Base-by-base conservation (phyloP, 805 yeast genomes). In the Priceomyces carsonii region DNA sequence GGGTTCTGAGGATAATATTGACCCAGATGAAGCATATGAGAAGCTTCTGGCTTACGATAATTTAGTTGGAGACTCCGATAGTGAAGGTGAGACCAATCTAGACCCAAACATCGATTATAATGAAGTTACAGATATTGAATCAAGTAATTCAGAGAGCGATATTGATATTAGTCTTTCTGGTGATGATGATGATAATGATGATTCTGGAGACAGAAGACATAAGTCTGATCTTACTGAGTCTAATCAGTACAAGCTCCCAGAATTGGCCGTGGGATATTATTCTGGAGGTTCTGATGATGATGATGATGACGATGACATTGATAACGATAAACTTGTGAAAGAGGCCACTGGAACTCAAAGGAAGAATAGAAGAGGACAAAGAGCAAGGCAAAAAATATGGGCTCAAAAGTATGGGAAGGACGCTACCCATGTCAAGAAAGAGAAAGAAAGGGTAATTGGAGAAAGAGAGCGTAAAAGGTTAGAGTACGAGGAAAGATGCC, bases 381-480 rank as follows among this genome's bases (percentile, higher is more conserved):
- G 98, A 41, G 99, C 97, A 1, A 80, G 99, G 65, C 93, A 91
- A 59, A 84, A 85, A 69, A 88, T 93, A 34, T 93, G 98, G 98
- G 99, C 89, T 55, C 68, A 76, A 63, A 91, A 93, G 59, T 93
- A 71, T 55, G 98, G 98, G 18, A 59, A 59, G 13, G 66, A 70
- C 17, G 99, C 99, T n/a, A 81, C 79, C 38, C 99, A 93, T 58
- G 75, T 90, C 16, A 70, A 77, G 51, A 75, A 80, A 46, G 85
- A 85, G 48, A 61, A 69, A n/a, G 78, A 72, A 31, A 71, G 80
- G 26, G 58, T 65, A 18, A 63, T 60, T 29, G 73, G 73, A 28
- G 83, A 80, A 43, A 68, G 84, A 41, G 80, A 80, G 45, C 67
- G 69, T 39, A 73, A 75, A 48, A 85, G 78, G 52, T 47, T 47